phyloP scores from a whole-genome alignment of 1,284 basidiomycete genomes.

The Ganoderma sinense region DNA sequence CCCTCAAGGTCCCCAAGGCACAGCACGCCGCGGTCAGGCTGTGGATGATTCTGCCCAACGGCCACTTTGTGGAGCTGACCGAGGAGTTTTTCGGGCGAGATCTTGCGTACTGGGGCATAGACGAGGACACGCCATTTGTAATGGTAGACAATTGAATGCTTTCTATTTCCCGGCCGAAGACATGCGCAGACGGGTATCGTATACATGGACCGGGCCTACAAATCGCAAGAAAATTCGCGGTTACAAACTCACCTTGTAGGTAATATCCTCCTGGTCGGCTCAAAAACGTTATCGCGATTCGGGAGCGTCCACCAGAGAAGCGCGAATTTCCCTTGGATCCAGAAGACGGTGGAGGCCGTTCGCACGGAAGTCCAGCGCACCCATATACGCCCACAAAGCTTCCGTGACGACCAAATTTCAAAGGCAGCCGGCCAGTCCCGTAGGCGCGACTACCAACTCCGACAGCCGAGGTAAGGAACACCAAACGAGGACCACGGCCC shows the following conservation, averaged over 20 bases:
- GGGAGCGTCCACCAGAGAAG: neutral
- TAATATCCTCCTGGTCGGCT: neutral
- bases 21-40: conserved; percentile 46
- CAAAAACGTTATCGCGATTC: neutral
- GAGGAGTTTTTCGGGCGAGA: conserved; percentile 55
- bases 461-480: conserved; percentile 14
- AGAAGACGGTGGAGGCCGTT: conserved; percentile 7
- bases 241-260: neutral
- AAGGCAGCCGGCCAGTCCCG: conserved; percentile 20
- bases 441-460: conserved; percentile 21
- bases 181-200: neutral
- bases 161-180: conserved; percentile 2
- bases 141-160: conserved; percentile 9
- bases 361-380: conserved; percentile 21
- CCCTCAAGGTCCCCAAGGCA: conserved; percentile 39
- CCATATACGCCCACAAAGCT: conserved; percentile 29
- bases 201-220: conserved; percentile 11
- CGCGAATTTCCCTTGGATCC: conserved; percentile 2
- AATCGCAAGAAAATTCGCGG: neutral
- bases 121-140: conserved; percentile 48
- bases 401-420: conserved; percentile 11
- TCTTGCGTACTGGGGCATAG: conserved; percentile 76
- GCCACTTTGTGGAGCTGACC: conserved; percentile 52
- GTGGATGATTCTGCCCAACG: conserved; percentile 64
- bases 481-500: conserved; percentile 5